These are phyloP conservation scores for Chalara sp. DNA, from an alignment of 2,329 filamentous ascomycete species.

Conservation along the genomic window DNA sequence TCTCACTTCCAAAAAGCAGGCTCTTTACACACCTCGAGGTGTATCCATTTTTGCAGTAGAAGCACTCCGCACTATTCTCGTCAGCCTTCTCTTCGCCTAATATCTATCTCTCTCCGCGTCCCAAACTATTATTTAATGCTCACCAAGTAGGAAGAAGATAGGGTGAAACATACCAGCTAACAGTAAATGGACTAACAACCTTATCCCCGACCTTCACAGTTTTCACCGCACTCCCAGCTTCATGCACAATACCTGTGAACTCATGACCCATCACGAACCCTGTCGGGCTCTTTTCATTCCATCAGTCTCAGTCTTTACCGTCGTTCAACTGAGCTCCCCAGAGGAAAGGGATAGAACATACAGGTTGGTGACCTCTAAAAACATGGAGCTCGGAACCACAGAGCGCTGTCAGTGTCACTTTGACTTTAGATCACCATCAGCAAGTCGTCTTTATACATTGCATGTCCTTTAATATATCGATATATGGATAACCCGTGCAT, in stretches of 20 bases:
- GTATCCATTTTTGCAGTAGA: slow-evolving; percentile 74
- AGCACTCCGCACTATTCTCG: slow-evolving; percentile 51
- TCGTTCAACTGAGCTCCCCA: too few species aligned
- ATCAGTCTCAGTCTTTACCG: not conserved
- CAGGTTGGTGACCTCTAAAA: slow-evolving; percentile 70
- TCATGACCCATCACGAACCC: slow-evolving; percentile 68
- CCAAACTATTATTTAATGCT: too few species aligned
- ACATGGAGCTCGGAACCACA: slow-evolving; percentile 86
- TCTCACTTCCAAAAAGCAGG: slow-evolving; percentile 61
- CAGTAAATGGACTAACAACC: slow-evolving; percentile 78
- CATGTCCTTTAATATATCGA: too few species aligned
- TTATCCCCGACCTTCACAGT: slow-evolving; percentile 67
- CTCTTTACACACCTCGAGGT: slow-evolving; percentile 71
- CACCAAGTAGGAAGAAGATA: not conserved
- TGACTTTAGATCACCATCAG: slow-evolving; percentile 25
- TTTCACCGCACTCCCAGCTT: slow-evolving; percentile 61
- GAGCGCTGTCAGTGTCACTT: slow-evolving; percentile 72
- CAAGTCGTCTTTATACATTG: too few species aligned
- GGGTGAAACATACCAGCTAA: slow-evolving; percentile 54
- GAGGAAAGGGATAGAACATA: not conserved
- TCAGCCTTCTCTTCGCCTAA: not conserved
- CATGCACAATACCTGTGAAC: slow-evolving; percentile 70
- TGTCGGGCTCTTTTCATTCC: slow-evolving; percentile 36
- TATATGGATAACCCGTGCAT: too few species aligned
- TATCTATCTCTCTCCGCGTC: not conserved